A percentile compares a stretch with the other conserved stretches of the same genome.
Conservation (phyloP, 129 eudicot species). For the Saposhnikovia divaricata region DNA sequence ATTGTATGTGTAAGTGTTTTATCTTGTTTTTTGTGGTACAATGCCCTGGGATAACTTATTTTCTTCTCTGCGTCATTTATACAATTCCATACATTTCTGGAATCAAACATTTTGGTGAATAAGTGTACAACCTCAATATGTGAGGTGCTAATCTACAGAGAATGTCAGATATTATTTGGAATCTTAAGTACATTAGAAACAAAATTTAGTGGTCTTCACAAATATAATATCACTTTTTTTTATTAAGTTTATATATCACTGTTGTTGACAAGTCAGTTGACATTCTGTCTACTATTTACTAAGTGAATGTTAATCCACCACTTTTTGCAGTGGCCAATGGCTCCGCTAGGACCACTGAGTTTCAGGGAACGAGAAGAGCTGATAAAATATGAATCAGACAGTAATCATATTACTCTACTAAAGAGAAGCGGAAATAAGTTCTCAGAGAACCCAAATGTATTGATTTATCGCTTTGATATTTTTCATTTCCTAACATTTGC, state of each 20-base stretch:
- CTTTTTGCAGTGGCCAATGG: constrained; percentile 10
- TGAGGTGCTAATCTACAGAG: background rate
- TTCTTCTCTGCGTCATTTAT: background rate
- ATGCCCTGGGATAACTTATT: background rate
- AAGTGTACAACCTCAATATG: background rate
- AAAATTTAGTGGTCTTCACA: background rate
- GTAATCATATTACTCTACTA: background rate
- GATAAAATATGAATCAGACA: background rate
- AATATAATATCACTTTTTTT: background rate
- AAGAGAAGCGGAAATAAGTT: background rate
- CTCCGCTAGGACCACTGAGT: background rate
- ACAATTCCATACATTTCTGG: background rate
- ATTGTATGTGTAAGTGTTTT: background rate
- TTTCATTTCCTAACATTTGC: background rate
- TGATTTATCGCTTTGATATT: too few species aligned
- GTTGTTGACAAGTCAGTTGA: background rate
- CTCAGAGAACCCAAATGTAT: background rate
- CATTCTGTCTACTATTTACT: background rate
- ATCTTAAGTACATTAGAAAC: background rate
- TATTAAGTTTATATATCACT: background rate
- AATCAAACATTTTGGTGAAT: background rate
- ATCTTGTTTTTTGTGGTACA: background rate
- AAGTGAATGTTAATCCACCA: background rate
- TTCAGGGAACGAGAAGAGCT: background rate
- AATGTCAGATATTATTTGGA: background rate